Conservation (phyloP, 495 filamentous ascomycete species). For the Lophiostoma macrostomum region DNA sequence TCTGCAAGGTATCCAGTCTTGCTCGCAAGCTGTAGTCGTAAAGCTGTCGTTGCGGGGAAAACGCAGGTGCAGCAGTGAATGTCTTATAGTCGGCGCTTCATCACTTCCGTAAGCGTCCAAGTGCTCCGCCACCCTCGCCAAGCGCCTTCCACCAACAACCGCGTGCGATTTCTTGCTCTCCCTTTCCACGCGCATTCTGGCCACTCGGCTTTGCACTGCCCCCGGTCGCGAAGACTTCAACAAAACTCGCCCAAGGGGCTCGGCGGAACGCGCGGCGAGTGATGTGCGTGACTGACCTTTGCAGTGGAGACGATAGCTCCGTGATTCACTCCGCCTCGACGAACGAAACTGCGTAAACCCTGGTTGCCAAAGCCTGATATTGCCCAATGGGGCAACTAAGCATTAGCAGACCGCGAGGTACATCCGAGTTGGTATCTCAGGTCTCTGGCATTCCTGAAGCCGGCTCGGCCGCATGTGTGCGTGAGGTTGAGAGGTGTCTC, state of each 20-base stretch:
- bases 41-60: neutral
- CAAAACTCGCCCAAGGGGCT: conserved; percentile 10
- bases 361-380: no score
- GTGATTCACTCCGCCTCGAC: no score
- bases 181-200: conserved; percentile 7
- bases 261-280: conserved; percentile 22
- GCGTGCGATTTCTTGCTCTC: neutral
- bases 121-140: conserved; percentile 10
- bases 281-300: no score
- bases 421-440: no score
- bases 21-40: neutral
- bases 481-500: no score
- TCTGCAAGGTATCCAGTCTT: conserved; percentile 1
- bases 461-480: no score
- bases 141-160: neutral
- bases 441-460: no score
- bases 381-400: no score
- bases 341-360: no score
- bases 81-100: conserved; percentile 8
- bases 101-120: conserved; percentile 11
- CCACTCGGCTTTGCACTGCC: conserved; percentile 15
- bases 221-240: conserved; percentile 6
- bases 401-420: no score
- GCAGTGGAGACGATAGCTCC: no score
- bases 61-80: neutral